Evolutionary conservation across 805 yeast genomes (phyloP).

Genomic region (Alloascoidea hylecoeti): DNA sequence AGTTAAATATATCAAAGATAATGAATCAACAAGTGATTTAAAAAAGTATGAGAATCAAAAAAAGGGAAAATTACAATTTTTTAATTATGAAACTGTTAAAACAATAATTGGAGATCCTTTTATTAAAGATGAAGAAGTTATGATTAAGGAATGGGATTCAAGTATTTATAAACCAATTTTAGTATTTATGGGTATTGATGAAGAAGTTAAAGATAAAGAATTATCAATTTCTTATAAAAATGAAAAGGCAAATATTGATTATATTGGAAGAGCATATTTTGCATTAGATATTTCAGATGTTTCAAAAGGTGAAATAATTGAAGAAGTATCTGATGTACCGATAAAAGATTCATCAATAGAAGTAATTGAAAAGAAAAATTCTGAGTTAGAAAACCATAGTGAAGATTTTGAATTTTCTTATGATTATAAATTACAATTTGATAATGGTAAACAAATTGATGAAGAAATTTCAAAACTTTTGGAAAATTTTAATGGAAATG

Average conservation of each 20-base stretch:
- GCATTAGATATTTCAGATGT: constrained; percentile 20
- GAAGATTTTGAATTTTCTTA: too few species aligned
- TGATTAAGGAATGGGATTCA: constrained; percentile 19
- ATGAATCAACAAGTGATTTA: background rate
- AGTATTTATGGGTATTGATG: constrained; percentile 38
- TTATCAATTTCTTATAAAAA: constrained; percentile 5
- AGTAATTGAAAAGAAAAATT: too few species aligned
- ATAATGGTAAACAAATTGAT: background rate
- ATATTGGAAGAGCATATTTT: constrained; percentile 22
- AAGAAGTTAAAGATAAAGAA: constrained; percentile 16
- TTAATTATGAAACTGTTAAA: constrained; percentile 18
- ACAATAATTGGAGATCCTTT: constrained; percentile 21
- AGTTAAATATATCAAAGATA: constrained; percentile 3
- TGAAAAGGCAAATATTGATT: constrained; percentile 10
- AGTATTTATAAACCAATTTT: constrained; percentile 21
- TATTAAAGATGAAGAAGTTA: constrained; percentile 11
- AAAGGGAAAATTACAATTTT: constrained; percentile 18
- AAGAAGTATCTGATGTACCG: too few species aligned
- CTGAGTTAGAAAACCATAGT: too few species aligned
- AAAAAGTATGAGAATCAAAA: constrained; percentile 1
- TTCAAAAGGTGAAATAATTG: too few species aligned
- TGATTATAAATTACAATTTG: too few species aligned
- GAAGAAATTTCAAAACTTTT: background rate
- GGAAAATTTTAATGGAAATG: background rate
- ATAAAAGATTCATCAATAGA: background rate